Conservation (phyloP, 352 stramenopile genomes). For the Phytophthora pini region DNA sequence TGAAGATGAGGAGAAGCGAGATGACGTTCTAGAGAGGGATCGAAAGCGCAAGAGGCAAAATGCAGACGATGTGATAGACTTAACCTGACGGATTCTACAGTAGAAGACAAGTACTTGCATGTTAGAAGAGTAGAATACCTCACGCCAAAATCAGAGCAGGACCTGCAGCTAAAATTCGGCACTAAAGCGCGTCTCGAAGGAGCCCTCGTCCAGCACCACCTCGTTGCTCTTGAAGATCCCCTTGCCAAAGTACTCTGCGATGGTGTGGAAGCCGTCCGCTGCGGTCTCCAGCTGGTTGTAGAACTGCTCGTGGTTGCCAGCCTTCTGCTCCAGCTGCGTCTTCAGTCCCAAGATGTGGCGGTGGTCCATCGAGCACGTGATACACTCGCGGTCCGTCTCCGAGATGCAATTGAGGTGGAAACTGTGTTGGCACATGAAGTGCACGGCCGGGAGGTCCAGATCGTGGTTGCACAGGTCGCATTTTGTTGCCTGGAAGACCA, state of each 20-base stretch:
- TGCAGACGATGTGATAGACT: conserved; percentile 31
- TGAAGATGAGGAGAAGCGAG: conserved; percentile 8
- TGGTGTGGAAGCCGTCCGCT: conserved; percentile 88
- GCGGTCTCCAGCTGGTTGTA: conserved; percentile 93
- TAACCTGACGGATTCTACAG: conserved; percentile 24
- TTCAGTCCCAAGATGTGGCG: conserved; percentile 87
- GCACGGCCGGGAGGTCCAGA: conserved; percentile 90
- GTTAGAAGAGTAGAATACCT: conserved; percentile 22
- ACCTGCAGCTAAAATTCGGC: conserved; percentile 71
- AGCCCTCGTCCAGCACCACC: conserved; percentile 63
- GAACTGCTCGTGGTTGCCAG: conserved; percentile 93
- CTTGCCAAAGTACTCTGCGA: conserved; percentile 94
- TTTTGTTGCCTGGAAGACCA: conserved; percentile 92
- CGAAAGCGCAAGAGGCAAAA: conserved; percentile 24
- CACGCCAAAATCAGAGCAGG: conserved; percentile 4
- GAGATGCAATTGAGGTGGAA: conserved; percentile 93
- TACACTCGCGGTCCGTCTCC: conserved; percentile 89
- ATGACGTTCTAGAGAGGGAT: not conserved
- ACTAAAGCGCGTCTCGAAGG: conserved; percentile 83
- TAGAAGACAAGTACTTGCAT: conserved; percentile 15
- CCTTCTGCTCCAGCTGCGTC: conserved; percentile 88
- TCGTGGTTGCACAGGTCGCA: conserved; percentile 91
- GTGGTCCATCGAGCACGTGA: conserved; percentile 89
- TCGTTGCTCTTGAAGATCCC: conserved; percentile 91
- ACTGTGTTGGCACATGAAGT: conserved; percentile 93